These are phyloP conservation scores for Cryptococcus deneoformans DNA, from an alignment of 1,284 basidiomycete genomes.

Conservation along the genomic window DNA sequence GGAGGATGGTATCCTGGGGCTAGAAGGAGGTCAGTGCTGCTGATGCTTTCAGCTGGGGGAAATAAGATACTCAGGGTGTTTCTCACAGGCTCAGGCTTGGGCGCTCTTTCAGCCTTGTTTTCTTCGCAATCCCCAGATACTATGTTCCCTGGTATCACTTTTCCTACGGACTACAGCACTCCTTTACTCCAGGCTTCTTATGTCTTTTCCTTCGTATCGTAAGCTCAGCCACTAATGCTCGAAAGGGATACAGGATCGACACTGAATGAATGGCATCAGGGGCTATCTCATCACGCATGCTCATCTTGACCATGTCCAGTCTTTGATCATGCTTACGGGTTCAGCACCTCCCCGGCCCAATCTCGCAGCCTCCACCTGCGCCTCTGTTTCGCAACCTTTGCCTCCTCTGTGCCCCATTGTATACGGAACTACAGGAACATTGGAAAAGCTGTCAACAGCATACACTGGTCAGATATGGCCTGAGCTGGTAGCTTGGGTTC, in stretches of 20 bases:
- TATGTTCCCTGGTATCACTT: slow-evolving; percentile 35
- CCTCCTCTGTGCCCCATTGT: slow-evolving; percentile 27
- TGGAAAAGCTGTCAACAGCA: slow-evolving; percentile 36
- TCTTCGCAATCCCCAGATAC: slow-evolving; percentile 1
- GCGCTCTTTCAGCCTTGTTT: slow-evolving; percentile 36
- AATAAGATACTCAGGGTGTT: background rate
- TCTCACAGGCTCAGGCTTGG: slow-evolving; percentile 43
- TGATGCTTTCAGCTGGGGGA: background rate
- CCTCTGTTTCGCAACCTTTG: background rate
- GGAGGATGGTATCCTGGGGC: slow-evolving; percentile 44
- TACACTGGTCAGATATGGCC: slow-evolving; percentile 48
- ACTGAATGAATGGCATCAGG: slow-evolving; percentile 13
- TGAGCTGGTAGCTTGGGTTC: slow-evolving; percentile 32
- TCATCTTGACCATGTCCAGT: slow-evolving; percentile 46
- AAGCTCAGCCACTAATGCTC: slow-evolving; percentile 2
- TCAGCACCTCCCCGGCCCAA: slow-evolving; percentile 31
- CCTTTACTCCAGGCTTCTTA: slow-evolving; percentile 45
- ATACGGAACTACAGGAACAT: slow-evolving; percentile 35
- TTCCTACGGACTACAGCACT: slow-evolving; percentile 35
- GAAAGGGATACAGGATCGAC: background rate
- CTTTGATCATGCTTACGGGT: slow-evolving; percentile 46
- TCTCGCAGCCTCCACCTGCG: slow-evolving; percentile 4
- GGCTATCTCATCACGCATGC: slow-evolving; percentile 50
- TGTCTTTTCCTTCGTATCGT: slow-evolving; percentile 46
- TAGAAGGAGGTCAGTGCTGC: slow-evolving; percentile 45